These are phyloP conservation scores for Vitellaria paradoxa DNA, from an alignment of 179 eudicot genomes.

Conservation along the genomic window DNA sequence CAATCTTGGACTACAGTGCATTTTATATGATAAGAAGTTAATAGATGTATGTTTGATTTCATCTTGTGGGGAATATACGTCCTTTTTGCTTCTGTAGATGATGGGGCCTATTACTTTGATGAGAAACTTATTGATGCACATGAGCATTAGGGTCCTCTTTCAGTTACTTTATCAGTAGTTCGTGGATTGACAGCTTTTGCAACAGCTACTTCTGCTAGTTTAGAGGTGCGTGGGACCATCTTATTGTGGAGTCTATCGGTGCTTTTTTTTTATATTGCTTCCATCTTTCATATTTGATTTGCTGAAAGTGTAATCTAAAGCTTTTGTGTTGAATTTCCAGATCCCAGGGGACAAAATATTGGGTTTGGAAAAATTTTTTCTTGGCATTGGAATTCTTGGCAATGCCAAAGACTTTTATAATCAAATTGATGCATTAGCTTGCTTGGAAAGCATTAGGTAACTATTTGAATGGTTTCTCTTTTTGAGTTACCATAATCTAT, in stretches of 20 bases:
- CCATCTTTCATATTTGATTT: conserved; percentile 1
- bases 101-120: no score
- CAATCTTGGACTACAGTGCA: no score
- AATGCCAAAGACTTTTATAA: conserved; percentile 65
- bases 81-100: no score
- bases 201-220: conserved; percentile 56
- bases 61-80: background rate
- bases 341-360: no score
- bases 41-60: background rate
- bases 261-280: background rate
- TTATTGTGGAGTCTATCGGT: background rate
- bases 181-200: conserved; percentile 81
- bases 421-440: no score
- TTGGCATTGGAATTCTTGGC: conserved; percentile 76
- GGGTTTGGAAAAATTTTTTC: conserved; percentile 90
- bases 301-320: conserved; percentile 3
- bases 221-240: conserved; percentile 50
- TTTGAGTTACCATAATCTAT: background rate
- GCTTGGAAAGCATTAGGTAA: conserved; percentile 73
- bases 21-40: background rate
- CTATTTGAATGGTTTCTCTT: conserved; percentile 17
- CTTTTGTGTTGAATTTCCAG: conserved; percentile 35
- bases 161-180: conserved; percentile 71
- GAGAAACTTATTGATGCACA: conserved; percentile 71
- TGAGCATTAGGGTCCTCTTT: conserved; percentile 71